Base-by-base conservation (phyloP, 345 rosid genomes). In the Litchi chinensis region DNA sequence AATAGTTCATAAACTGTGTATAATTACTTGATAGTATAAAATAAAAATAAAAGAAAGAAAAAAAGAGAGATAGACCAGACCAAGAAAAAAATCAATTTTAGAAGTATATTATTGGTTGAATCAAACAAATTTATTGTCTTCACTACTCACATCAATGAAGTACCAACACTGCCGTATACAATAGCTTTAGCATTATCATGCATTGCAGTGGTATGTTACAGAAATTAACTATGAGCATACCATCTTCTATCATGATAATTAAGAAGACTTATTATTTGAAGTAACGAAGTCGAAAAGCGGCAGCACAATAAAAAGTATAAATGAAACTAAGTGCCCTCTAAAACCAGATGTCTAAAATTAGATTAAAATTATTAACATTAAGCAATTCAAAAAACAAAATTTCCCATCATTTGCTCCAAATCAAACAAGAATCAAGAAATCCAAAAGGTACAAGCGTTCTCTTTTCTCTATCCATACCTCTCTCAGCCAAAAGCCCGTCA, bases 401-500 rank as follows among this genome's bases (percentile, higher is more conserved):
- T 15, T 44, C 4, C 10, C 4, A 24, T 22, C 57, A 74, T 12
- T 24, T 43, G 41, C 43, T 46, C 59, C 60, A 44, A 43, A 73
- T 73, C 39, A 21, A 40, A 8, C 21, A 24, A 32, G 12, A 26
- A 46, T 8, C 1, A 32, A 43, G 37, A 9, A 44, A 44, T 43
- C 15, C 72, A 68, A 44, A 44, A 74, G 41, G 60, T 44, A 63
- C 22, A 43, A 43, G 43, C 18, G 21, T 24, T 62, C 9, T 22
- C 77, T 63, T 75, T 77, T 54, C 68, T 7, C 12, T 7, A 8
- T 11, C 52, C 82, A 65, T 74, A 93, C 98, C 97, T 91, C 94
- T 92, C 84, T 93, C 97, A 4, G 88, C 83, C 84, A 93, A 81
- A 75, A 95, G 95, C 66, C 88, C 81, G 84, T 95, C 98, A 79